Percentiles rank a stretch among this genome's conserved stretches.
Conservation (phyloP, 2,329 filamentous ascomycete species). For the Aspergillus tanneri region DNA sequence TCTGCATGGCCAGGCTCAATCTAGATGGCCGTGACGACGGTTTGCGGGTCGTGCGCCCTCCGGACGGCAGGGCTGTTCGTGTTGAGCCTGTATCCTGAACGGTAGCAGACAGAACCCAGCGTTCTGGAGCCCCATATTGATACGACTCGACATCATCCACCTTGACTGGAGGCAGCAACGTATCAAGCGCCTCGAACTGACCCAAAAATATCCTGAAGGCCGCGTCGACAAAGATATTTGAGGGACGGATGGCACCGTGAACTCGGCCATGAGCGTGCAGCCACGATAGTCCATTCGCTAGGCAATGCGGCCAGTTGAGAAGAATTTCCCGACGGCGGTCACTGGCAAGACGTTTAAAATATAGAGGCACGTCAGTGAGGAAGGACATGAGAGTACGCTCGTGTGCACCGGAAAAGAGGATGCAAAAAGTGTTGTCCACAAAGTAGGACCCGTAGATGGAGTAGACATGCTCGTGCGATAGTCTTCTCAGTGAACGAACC, state of each 20-base stretch:
- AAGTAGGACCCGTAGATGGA: conserved; percentile 48
- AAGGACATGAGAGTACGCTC: conserved; percentile 46
- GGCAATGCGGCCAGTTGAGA: conserved; percentile 49
- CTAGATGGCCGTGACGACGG: conserved; percentile 19
- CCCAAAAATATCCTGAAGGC: conserved; percentile 58
- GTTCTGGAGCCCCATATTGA: conserved; percentile 60
- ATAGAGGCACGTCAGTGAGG: conserved; percentile 42
- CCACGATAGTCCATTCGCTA: conserved; percentile 57
- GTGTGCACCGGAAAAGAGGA: conserved; percentile 43
- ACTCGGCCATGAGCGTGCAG: conserved; percentile 56
- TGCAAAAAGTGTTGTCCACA: conserved; percentile 43
- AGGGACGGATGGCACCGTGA: conserved; percentile 59
- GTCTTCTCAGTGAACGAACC: conserved; percentile 37
- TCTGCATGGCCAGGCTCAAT: conserved; percentile 24
- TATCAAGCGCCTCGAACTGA: conserved; percentile 57
- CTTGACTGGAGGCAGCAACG: conserved; percentile 54
- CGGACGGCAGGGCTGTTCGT: conserved; percentile 39
- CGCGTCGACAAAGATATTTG: conserved; percentile 60
- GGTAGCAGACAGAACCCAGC: conserved; percentile 43
- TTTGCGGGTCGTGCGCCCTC: conserved; percentile 41
- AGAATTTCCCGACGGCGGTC: conserved; percentile 42
- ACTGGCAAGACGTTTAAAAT: conserved; percentile 45
- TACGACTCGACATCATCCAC: conserved; percentile 57
- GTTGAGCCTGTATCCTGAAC: conserved; percentile 35
- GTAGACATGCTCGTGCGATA: conserved; percentile 46